Conservation (phyloP, 305 asterid genomes). For the Fraxinus sp. region DNA sequence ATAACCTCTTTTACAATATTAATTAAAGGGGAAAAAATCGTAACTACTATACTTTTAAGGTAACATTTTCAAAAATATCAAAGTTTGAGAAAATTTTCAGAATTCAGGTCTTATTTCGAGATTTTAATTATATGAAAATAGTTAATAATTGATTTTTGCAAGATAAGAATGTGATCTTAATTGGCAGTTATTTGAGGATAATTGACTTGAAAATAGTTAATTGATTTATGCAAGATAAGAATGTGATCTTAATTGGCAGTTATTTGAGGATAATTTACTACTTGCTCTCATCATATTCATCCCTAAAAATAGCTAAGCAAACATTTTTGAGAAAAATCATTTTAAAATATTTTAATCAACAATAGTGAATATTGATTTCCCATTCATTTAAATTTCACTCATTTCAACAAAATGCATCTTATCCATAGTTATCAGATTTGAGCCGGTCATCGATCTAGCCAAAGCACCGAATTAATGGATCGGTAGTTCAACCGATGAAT, state of each 20-base stretch:
- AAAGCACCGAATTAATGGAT: not conserved
- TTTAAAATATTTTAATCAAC: not conserved
- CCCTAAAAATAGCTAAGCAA: not conserved
- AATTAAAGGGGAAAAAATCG: not conserved
- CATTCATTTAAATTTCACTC: not conserved
- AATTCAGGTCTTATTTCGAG: not conserved
- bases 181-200: not conserved
- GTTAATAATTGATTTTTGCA: not conserved
- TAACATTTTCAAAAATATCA: not conserved
- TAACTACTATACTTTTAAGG: not conserved
- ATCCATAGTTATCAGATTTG: not conserved
- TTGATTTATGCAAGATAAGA: not conserved
- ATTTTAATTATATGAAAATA: not conserved
- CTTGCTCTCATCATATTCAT: not conserved
- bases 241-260: not conserved
- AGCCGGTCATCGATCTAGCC: not conserved
- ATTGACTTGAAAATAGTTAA: not conserved
- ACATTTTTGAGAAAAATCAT: not conserved
- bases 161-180: not conserved
- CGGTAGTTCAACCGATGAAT: not conserved
- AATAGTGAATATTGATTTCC: not conserved
- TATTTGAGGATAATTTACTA: not conserved
- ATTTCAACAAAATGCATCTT: not conserved
- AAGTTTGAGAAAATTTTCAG: not conserved
- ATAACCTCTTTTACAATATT: not conserved